Percentiles rank a stretch among this genome's conserved stretches.
Conservation (phyloP, 176 grass and related monocot genomes). For the Canna indica region DNA sequence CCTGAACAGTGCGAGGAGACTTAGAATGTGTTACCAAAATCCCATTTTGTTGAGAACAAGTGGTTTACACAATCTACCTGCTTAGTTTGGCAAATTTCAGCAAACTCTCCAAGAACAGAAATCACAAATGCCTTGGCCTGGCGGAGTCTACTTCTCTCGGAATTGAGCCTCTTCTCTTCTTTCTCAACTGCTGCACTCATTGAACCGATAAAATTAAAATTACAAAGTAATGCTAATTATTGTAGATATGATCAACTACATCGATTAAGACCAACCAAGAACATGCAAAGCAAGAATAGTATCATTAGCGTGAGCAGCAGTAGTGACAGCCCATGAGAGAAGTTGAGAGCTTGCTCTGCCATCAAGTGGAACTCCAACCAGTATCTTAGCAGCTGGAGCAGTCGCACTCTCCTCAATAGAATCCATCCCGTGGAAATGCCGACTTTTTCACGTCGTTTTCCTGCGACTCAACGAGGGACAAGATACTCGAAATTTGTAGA, state of each 20-base stretch:
- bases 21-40: background rate
- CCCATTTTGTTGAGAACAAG: background rate
- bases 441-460: conserved; percentile 16
- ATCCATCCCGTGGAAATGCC: conserved; percentile 54
- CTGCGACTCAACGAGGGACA: conserved; percentile 18
- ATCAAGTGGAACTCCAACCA: conserved; percentile 60
- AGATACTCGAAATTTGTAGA: background rate
- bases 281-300: conserved; percentile 75
- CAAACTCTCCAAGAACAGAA: conserved; percentile 71
- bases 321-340: conserved; percentile 67
- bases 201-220: background rate
- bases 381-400: conserved; percentile 37
- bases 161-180: conserved; percentile 24
- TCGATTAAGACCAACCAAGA: conserved; percentile 36
- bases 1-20: conserved; percentile 27
- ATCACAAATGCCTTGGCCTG: conserved; percentile 82
- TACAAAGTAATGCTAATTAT: background rate
- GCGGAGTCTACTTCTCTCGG: conserved; percentile 44
- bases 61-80: conserved; percentile 36
- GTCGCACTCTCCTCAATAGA: conserved; percentile 44
- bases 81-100: conserved; percentile 60
- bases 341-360: conserved; percentile 54
- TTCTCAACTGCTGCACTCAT: conserved; percentile 18
- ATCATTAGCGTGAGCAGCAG: conserved; percentile 54
- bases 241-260: background rate